Base-by-base conservation (phyloP, 306 rosid species). In the Astragalus membranaceus region DNA sequence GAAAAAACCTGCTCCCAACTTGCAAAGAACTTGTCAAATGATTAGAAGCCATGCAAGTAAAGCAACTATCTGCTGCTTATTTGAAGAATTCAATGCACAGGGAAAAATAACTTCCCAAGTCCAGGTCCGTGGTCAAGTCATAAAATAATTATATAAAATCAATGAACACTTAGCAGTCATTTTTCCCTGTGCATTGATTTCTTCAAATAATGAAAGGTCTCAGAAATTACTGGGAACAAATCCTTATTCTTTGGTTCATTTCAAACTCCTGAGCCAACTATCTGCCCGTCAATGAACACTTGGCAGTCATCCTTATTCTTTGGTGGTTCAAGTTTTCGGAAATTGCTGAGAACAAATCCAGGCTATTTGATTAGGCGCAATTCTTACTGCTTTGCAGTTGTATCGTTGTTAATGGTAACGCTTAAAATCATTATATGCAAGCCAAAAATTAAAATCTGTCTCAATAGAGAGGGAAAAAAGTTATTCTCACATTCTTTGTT, bases 361-460 rank as follows among this genome's bases (percentile, higher is more conserved):
- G 20, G 9, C 44, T 41, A 44, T 17, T 59, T 0, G 15, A 44
- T 42, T 42, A 26, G 58, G 48, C n/a, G 72, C 49, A 64, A 33
- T 43, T 46, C 68, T 43, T 55, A 50, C 13, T 8, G 16, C 20
- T 56, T 20, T 14, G 14, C 16, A 7, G 36, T 58, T 50, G 54
- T 59, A 53, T 41, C 6, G 15, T 60, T 14, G 58, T 47, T 23
- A 33, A 50, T 3, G 79, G 11, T 29, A 26, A 14, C 7, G 52
- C 51, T 73, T 42, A 65, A 64, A 48, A 41, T 42, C 58, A 74
- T 37, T 53, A 60, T 53, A 60, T 50, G 49, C 50, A 42, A 69
- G 37, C 8, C n/a, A 51, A 10, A 71, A n/a, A n/a, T n/a, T n/a
- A n/a, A n/a, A n/a, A n/a, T n/a, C 42, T 6, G 10, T 8, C 8